Base-by-base conservation (phyloP, 2,329 filamentous ascomycete species). In the Sporothrix pallida region DNA sequence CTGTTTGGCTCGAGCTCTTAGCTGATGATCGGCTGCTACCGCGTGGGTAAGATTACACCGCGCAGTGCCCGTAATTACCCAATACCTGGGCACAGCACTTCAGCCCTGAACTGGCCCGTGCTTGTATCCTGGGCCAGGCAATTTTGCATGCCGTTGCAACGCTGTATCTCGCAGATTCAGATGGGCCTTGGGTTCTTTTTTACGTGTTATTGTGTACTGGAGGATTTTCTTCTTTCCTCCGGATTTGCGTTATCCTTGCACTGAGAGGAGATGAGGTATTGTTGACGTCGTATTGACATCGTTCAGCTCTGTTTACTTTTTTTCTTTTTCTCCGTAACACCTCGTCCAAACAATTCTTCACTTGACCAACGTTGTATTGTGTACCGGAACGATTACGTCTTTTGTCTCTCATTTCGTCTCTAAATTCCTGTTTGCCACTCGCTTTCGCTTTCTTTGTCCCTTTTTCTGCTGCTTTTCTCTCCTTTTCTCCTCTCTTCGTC, bases 41-140 rank as follows among this genome's bases (percentile, higher is more conserved):
- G 65, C 26, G 26, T 42, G 48, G 67, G 46, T 69, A 52, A 69
- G 48, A 69, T 69, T 69, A 69, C 67, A 69, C 67, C 67, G 67
- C 67, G 67, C 48, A 42, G 67, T 37, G 67, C 48, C 48, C 65
- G 65, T 69, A 54, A 54, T 69, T 69, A 31, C 65, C 17, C 65
- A 50, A 69, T 31, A 26, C 60, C 37, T 63, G n/a, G 60, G 8
- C 56, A 60, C 20, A 15, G 3, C 23, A 26, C 10, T 26, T 31
- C 56, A 60, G 62, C 42, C 62, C 20, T 48, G 62, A 26, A 44
- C 42, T 67, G 62, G 62, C 42, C 62, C 62, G 62, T 67, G 62
- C 62, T 37, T 37, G 7, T 37, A 37, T 37, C 31, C 31, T 26
- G 60, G 62, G 62, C 20, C 12, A 48, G 42, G n/a, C n/a, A 44